phyloP scores from a whole-genome alignment of 2,329 filamentous ascomycete genomes.

The Xylariaceae sp. region DNA sequence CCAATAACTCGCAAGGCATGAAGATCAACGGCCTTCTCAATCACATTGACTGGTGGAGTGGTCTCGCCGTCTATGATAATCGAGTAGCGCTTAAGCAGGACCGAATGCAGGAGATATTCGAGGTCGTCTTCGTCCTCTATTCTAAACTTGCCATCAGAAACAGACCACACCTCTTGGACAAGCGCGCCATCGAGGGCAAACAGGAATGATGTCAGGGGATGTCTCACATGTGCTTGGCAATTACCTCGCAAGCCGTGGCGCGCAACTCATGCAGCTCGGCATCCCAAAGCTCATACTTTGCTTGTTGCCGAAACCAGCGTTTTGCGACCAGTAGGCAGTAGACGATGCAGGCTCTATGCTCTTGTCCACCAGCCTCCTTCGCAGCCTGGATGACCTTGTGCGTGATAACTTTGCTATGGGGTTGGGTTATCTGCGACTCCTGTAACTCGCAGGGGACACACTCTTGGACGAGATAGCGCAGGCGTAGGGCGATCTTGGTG shows the following conservation, averaged over 20 bases:
- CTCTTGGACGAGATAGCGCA: conserved; percentile 87
- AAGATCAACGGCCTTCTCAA: conserved; percentile 89
- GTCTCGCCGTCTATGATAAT: conserved; percentile 66
- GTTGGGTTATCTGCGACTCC: conserved; percentile 63
- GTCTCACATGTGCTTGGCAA: conserved; percentile 69
- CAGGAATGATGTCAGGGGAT: conserved; percentile 7
- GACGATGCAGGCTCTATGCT: conserved; percentile 74
- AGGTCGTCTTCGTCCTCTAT: conserved; percentile 83
- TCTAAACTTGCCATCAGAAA: conserved; percentile 33
- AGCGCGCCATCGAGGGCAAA: not conserved
- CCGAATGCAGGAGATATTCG: conserved; percentile 69
- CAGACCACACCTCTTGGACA: not conserved
- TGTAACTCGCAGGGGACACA: conserved; percentile 88
- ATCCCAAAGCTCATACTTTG: conserved; percentile 82
- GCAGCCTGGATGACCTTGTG: conserved; percentile 72
- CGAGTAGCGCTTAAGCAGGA: conserved; percentile 85
- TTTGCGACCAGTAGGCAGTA: conserved; percentile 71
- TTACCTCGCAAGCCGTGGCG: conserved; percentile 79
- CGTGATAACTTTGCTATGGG: conserved; percentile 84
- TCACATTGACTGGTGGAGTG: conserved; percentile 74
- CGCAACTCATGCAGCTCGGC: conserved; percentile 75
- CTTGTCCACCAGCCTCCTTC: conserved; percentile 69
- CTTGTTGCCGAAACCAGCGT: conserved; percentile 73
- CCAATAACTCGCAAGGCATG: conserved; percentile 86
- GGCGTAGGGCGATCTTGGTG: conserved; percentile 80